These are phyloP conservation scores for Trichoderma sp. DNA, from an alignment of 2,329 filamentous ascomycete genomes.

Conservation along the genomic window DNA sequence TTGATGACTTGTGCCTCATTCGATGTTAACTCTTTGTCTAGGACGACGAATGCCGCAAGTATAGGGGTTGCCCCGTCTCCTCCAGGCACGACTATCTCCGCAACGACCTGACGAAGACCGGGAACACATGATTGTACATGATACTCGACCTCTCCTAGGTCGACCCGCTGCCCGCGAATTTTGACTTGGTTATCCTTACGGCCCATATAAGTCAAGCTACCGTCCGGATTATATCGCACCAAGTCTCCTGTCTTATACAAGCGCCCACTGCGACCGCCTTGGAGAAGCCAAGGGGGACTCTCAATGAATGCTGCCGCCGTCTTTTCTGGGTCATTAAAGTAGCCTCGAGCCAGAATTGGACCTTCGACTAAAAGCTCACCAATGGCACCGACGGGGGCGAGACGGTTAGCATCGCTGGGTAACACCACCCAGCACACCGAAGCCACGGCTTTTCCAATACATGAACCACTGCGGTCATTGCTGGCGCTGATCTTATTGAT, in stretches of 20 bases:
- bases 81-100: not conserved
- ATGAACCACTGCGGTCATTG: not conserved
- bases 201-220: conserved; percentile 43
- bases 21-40: not conserved
- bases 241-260: conserved; percentile 50
- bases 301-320: not conserved
- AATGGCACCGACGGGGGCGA: conserved; percentile 24
- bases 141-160: conserved; percentile 35
- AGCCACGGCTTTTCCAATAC: conserved; percentile 17
- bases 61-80: not conserved
- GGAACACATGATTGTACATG: not conserved
- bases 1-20: not conserved
- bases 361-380: conserved; percentile 33
- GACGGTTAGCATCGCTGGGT: conserved; percentile 22
- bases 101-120: not conserved
- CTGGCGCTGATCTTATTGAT: too few relatives aligned
- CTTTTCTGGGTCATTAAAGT: conserved; percentile 13
- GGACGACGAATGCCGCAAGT: not conserved
- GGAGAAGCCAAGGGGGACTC: conserved; percentile 27
- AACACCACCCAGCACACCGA: conserved; percentile 27
- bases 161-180: conserved; percentile 55
- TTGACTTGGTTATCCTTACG: conserved; percentile 58
- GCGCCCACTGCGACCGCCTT: conserved; percentile 27
- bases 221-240: conserved; percentile 39
- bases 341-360: conserved; percentile 27